phyloP scores from a whole-genome alignment of 257 asterid species.

The Scutellaria barbata region DNA sequence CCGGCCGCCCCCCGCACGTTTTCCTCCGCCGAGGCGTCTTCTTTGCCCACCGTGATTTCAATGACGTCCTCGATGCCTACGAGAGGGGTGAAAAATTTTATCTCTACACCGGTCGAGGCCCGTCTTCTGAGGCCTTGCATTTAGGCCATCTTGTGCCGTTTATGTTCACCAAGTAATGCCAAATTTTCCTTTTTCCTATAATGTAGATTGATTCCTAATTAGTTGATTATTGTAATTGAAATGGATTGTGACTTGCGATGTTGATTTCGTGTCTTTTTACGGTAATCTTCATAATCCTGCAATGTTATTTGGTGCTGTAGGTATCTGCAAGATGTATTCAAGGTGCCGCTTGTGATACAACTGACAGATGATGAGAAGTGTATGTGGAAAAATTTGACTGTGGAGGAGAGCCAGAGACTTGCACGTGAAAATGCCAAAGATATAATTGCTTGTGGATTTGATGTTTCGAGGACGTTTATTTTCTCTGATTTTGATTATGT shows the following conservation, averaged over 20 bases:
- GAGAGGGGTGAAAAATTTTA: conserved; percentile 89
- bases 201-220: not conserved
- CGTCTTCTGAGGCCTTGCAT: conserved; percentile 96
- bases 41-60: conserved; percentile 91
- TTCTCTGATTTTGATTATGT: conserved; percentile 89
- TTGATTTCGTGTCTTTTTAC: not conserved
- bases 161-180: conserved; percentile 88
- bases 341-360: conserved; percentile 94
- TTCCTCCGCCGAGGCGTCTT: conserved; percentile 98
- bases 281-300: not conserved
- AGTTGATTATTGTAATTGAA: not conserved
- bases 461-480: conserved; percentile 83
- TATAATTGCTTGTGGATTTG: conserved; percentile 98
- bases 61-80: conserved; percentile 69
- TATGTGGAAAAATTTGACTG: conserved; percentile 91
- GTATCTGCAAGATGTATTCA: conserved; percentile 93
- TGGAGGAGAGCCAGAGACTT: conserved; percentile 93
- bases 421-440: conserved; percentile 99
- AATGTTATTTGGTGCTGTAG: conserved; percentile 42
- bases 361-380: conserved; percentile 97
- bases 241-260: not conserved
- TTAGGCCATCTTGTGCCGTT: conserved; percentile 96
- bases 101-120: conserved; percentile 94
- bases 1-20: conserved; percentile 77
- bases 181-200: not conserved